A percentile compares a stretch with the other conserved stretches of the same genome.
phyloP scores from a whole-genome alignment of 2,329 filamentous ascomycete genomes.

The Onygenales sp. region DNA sequence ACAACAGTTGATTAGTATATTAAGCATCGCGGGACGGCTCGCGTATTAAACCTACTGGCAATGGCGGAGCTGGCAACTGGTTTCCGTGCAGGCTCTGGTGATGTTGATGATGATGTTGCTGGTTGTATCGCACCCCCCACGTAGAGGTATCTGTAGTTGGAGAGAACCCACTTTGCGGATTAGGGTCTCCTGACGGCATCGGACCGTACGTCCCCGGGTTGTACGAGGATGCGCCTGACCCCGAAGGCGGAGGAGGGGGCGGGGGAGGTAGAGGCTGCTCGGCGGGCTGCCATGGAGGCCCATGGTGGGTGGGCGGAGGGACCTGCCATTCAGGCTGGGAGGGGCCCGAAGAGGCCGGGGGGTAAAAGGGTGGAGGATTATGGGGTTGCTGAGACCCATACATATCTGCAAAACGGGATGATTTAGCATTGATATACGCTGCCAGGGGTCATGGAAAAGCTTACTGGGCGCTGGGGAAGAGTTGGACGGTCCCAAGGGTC shows the following conservation, averaged over 20 bases:
- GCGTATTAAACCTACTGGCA: constrained; percentile 23
- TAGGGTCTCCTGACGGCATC: constrained; percentile 16
- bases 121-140: constrained; percentile 37
- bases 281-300: constrained; percentile 15
- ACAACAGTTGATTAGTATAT: neutral
- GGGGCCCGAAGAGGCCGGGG: constrained; percentile 13
- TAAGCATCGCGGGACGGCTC: neutral
- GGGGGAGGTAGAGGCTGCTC: constrained; percentile 12
- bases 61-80: constrained; percentile 22
- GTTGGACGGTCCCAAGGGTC: neutral
- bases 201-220: constrained; percentile 27
- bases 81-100: constrained; percentile 6
- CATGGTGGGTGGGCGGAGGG: constrained; percentile 12
- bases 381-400: constrained; percentile 19
- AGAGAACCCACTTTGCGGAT: constrained; percentile 12
- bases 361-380: constrained; percentile 15
- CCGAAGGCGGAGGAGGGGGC: constrained; percentile 13
- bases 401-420: constrained; percentile 17
- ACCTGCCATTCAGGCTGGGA: constrained; percentile 32
- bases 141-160: constrained; percentile 22
- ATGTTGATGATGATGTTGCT: constrained; percentile 9
- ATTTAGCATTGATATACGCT: neutral
- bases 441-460: neutral
- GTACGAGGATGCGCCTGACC: constrained; percentile 17
- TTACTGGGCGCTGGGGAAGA: neutral